phyloP scores from a whole-genome alignment of 108 stramenopile species.

The Tribonema minus region DNA sequence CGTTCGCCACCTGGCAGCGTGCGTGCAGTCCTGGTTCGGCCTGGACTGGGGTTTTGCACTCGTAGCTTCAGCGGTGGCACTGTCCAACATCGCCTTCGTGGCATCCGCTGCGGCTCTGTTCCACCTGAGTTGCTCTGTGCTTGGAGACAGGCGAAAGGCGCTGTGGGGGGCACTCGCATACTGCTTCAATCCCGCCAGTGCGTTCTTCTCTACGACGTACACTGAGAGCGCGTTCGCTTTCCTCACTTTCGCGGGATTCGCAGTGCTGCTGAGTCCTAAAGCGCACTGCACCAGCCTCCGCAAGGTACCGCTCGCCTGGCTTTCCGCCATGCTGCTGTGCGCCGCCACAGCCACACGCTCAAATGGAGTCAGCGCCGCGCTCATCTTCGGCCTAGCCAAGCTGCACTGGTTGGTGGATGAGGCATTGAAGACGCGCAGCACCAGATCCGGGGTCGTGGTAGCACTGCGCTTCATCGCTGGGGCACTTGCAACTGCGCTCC shows the following conservation, averaged over 20 bases:
- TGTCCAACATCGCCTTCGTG: slow-evolving; percentile 38
- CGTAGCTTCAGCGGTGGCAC: slow-evolving; percentile 30
- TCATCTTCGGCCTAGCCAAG: slow-evolving; percentile 11
- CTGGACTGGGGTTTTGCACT: not conserved
- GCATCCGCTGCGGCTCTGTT: slow-evolving; percentile 35
- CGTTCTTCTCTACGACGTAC: slow-evolving; percentile 50
- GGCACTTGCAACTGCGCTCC: slow-evolving; percentile 1
- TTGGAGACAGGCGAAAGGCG: slow-evolving; percentile 14
- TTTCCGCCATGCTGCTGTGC: slow-evolving; percentile 14
- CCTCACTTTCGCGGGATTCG: slow-evolving; percentile 41
- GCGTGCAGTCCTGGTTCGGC: not conserved
- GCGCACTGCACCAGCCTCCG: not conserved
- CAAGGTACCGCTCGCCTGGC: no score
- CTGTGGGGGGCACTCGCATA: slow-evolving; percentile 31
- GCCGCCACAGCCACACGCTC: slow-evolving; percentile 23
- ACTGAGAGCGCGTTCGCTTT: slow-evolving; percentile 41
- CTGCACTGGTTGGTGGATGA: slow-evolving; percentile 26
- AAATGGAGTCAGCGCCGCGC: slow-evolving; percentile 16
- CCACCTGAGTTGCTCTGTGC: slow-evolving; percentile 12
- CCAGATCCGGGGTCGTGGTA: not conserved
- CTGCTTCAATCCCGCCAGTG: slow-evolving; percentile 45
- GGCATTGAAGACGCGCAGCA: not conserved
- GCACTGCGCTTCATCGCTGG: not conserved
- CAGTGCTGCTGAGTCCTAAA: not conserved
- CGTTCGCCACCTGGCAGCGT: slow-evolving; percentile 5